A percentile compares a stretch with the other conserved stretches of the same genome.
These are phyloP conservation scores for Blastocystis hominis DNA, from an alignment of 352 stramenopile genomes.

Conservation along the genomic window DNA sequence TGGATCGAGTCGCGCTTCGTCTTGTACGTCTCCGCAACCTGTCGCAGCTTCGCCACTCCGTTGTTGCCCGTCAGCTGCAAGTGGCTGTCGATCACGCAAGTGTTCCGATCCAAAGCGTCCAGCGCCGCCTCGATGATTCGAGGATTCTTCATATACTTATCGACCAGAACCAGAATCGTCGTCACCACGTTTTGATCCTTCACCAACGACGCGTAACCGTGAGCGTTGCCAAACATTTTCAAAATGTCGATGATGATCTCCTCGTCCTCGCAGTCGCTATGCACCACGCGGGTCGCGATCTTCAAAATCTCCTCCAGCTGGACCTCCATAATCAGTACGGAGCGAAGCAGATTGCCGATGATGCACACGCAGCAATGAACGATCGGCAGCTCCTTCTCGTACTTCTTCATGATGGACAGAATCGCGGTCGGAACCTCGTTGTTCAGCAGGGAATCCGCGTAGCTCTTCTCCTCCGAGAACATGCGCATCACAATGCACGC, in stretches of 20 bases:
- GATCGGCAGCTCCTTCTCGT: not conserved
- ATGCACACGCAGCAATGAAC: constrained; percentile 28
- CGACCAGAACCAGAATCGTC: not conserved
- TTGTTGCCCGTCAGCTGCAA: constrained; percentile 17
- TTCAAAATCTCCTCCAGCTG: constrained; percentile 26
- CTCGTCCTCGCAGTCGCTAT: not conserved
- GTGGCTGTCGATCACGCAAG: not conserved
- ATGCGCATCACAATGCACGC: constrained; percentile 6
- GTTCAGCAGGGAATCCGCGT: constrained; percentile 26
- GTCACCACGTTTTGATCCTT: constrained; percentile 30
- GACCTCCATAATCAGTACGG: not conserved
- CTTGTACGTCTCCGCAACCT: constrained; percentile 29
- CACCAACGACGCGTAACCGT: not conserved
- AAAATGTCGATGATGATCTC: constrained; percentile 23
- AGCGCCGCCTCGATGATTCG: not conserved
- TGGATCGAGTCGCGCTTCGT: not conserved
- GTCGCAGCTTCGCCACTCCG: not conserved
- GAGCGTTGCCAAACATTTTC: constrained; percentile 9
- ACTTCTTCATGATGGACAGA: constrained; percentile 32
- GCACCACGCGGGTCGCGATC: not conserved
- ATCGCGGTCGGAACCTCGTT: constrained; percentile 8
- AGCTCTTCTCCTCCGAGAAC: constrained; percentile 34
- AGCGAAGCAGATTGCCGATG: constrained; percentile 19
- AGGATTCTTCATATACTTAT: constrained; percentile 16
- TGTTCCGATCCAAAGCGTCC: not conserved